Base-by-base conservation (phyloP, 805 yeast species). In the Monosporozyma yasuniensis region DNA sequence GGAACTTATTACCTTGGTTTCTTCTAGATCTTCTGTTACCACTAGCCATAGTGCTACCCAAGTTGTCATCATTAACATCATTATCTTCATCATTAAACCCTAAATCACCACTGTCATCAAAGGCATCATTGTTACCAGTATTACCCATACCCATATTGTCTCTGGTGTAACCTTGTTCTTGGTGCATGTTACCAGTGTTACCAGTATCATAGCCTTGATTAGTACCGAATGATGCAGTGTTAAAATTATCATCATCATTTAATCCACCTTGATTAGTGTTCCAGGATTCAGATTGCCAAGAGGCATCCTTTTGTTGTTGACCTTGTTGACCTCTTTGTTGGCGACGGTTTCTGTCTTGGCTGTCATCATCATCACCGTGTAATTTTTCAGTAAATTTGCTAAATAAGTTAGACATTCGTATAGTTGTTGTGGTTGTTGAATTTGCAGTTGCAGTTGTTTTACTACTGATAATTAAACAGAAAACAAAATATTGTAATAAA, bases 381-480 rank as follows among this genome's bases (percentile, higher is more conserved):
- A 64, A 48, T 44, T 65, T 64, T 39, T 64, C 69, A 25, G 64
- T 50, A 19, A 65, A 52, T 46, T 64, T 65, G 56, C 64, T 64
- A 35, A 65, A 43, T 52, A 64, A 48, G 45, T 64, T 63, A 28
- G 69, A 63, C 69, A 65, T 65, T 42, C 42, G 32, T 50, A 28
- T 22, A 30, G 41, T 18, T 37, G 23, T 37, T 37, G 11, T 37
- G 7, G 21, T 18, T 39, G 42, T 12, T 39, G 34, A 9, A 3
- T n/a, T 14, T 32, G 12, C 44, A 46, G 32, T 18, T 35, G 9
- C 10, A 5, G 22, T 21, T 21, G 27, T 21, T 8, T 14, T 21
- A n/a, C n/a, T n/a, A n/a, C n/a, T 19, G 16, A 9, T 39, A 4
- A 10, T 19, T 22, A 12, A 39, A 11, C 22, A 35, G 39, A 16